Base-by-base conservation (phyloP, 2,329 filamentous ascomycete genomes). In the Pseudogymnoascus sp. region DNA sequence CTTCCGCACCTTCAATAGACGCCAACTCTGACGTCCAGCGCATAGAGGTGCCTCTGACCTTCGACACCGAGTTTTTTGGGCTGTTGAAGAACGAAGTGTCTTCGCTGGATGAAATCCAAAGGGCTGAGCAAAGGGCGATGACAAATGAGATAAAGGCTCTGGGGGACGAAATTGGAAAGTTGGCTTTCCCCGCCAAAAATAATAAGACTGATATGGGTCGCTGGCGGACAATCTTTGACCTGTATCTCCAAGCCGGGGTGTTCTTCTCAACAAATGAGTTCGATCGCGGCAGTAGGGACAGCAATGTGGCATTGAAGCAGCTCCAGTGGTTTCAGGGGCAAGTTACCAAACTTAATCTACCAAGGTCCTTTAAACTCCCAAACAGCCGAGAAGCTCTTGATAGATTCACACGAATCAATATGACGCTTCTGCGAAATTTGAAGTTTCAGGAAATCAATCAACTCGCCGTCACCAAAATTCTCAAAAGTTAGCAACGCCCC, bases 381-480 rank as follows among this genome's bases (percentile, higher is more conserved):
- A 81, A 86, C 59, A 92, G 89, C 66, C 77, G 79, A 20, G 70
- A 77, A 7, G 87, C 90, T 1, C 82, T 92, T 58, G 76, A 81
- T 60, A 81, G 80, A 22, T 96, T 95, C 68, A 74, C 93, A 63
- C 76, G 80, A 57, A 79, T 95, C 67, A 96, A 96, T 70, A 77
- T 83, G 22, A 81, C 84, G 59, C 80, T 96, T n/a, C 78, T 95
- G n/a, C 86, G 86, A 64, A 88, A 88, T 59, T 79, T 96, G 65
- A 86, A 87, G 63, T 96, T 95, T 67, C 89, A 92, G 69, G 90
- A 94, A 70, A 86, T 95, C 65, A 95, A 96, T 69, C 83, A 84
- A 65, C 82, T 82, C 30, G 91, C 91, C 1, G 84, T 94, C 68
- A 78, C 78, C 35, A 96, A 96, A 73, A 96, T 96, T 59, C 75